Percentiles rank a stretch among this genome's conserved stretches.
Evolutionary conservation across 345 rosid species (phyloP).

Genomic region (rapeseed (Brassica napus)): DNA sequence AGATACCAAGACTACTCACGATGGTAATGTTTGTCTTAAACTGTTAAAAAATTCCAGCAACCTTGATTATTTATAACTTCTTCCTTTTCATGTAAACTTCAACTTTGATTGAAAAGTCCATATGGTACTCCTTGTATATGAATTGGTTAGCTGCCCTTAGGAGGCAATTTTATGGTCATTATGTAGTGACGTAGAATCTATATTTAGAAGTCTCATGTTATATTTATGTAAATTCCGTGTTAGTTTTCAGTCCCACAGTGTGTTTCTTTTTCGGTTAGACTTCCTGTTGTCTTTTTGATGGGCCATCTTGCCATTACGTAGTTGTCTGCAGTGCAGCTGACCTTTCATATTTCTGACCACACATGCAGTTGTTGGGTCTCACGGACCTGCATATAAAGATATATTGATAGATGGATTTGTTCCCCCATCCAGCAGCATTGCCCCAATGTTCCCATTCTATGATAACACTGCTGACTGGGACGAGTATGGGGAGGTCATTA

Average conservation of each 20-base stretch:
- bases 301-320: neutral
- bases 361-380: conserved; percentile 55
- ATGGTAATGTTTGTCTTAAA: conserved; percentile 52
- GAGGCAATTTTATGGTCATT: conserved; percentile 10
- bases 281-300: neutral
- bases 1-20: conserved; percentile 59
- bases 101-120: conserved; percentile 2
- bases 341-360: conserved; percentile 23
- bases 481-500: conserved; percentile 95
- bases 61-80: conserved; percentile 15
- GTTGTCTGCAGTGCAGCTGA: conserved; percentile 29
- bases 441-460: conserved; percentile 95
- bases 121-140: conserved; percentile 20
- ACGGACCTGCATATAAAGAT: conserved; percentile 64
- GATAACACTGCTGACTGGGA: conserved; percentile 86
- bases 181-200: conserved; percentile 3
- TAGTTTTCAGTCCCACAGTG: conserved; percentile 17
- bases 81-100: neutral
- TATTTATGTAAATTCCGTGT: neutral
- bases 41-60: neutral
- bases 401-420: conserved; percentile 91
- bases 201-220: conserved; percentile 17
- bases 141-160: conserved; percentile 13
- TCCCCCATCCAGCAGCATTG: conserved; percentile 73
- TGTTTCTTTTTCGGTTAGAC: conserved; percentile 6